Conservation (phyloP, 345 rosid genomes). For the Combretum micranthum region DNA sequence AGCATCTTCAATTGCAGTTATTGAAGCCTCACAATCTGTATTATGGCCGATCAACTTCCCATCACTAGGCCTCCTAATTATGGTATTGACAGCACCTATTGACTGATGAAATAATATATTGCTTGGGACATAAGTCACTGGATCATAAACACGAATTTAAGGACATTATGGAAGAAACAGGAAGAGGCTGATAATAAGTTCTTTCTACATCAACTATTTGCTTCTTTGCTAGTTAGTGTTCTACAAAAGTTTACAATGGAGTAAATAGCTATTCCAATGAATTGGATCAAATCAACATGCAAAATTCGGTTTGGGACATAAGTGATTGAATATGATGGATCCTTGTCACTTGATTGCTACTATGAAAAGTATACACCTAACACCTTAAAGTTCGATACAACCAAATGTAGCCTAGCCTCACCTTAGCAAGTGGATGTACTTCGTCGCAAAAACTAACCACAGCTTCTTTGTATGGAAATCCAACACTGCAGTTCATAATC, state of each 20-base stretch:
- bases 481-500: constrained; percentile 29
- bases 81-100: constrained; percentile 47
- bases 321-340: too few relatives aligned
- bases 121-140: background rate
- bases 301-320: too few relatives aligned
- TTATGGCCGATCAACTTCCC: constrained; percentile 47
- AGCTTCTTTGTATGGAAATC: constrained; percentile 48
- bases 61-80: constrained; percentile 37
- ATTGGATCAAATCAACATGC: too few relatives aligned
- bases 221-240: too few relatives aligned
- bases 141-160: background rate
- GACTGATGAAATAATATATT: constrained; percentile 17
- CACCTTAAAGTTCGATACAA: too few relatives aligned
- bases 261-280: too few relatives aligned
- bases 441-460: constrained; percentile 36
- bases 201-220: too few relatives aligned
- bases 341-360: too few relatives aligned
- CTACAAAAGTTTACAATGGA: too few relatives aligned
- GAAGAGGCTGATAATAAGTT: too few relatives aligned
- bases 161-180: background rate
- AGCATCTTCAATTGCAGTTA: constrained; percentile 52
- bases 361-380: too few relatives aligned
- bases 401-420: constrained; percentile 7
- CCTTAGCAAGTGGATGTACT: constrained; percentile 46
- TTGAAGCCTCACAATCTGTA: constrained; percentile 47